Evolutionary conservation across 1,284 basidiomycete species (phyloP).

Genomic region (Fomitopsis pinicola): DNA sequence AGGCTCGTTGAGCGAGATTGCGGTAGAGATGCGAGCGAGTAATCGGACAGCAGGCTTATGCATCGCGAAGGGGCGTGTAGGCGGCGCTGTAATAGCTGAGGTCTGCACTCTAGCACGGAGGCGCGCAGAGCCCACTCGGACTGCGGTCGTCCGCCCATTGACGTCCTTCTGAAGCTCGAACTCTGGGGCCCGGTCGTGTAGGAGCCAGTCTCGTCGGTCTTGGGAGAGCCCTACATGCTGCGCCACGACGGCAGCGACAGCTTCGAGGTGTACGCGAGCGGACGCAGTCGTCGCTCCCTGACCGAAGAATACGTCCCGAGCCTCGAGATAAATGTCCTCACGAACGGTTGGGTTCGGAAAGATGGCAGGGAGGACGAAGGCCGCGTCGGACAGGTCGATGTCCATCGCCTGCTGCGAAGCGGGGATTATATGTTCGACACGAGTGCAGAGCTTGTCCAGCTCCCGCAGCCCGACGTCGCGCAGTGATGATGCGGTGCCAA

Average conservation of each 20-base stretch:
- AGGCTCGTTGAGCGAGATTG: constrained; percentile 77
- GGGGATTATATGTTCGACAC: constrained; percentile 66
- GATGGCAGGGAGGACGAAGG: constrained; percentile 32
- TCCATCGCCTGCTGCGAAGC: constrained; percentile 42
- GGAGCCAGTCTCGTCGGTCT: constrained; percentile 53
- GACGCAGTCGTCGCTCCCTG: constrained; percentile 52
- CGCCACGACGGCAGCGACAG: constrained; percentile 52
- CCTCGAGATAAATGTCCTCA: constrained; percentile 90
- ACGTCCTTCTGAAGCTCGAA: constrained; percentile 65
- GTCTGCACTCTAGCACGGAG: constrained; percentile 43
- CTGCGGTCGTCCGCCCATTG: constrained; percentile 52
- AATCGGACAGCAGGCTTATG: constrained; percentile 84
- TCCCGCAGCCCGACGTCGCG: constrained; percentile 78
- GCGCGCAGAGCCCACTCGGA: constrained; percentile 54
- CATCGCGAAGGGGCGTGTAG: constrained; percentile 76
- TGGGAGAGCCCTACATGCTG: constrained; percentile 62
- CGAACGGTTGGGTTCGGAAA: constrained; percentile 79
- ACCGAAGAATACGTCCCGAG: constrained; percentile 91
- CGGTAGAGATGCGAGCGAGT: constrained; percentile 79
- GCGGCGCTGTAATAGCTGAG: constrained; percentile 29
- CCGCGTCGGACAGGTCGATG: constrained; percentile 29
- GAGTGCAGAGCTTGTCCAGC: constrained; percentile 82
- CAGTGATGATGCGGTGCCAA: constrained; percentile 48
- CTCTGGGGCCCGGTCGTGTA: constrained; percentile 61
- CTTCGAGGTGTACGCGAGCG: constrained; percentile 46